Evolutionary conservation across 139 green algal species (phyloP), one percentile per base, ranked within the genome.

Genomic region (Ettlia oleoabundans): DNA sequence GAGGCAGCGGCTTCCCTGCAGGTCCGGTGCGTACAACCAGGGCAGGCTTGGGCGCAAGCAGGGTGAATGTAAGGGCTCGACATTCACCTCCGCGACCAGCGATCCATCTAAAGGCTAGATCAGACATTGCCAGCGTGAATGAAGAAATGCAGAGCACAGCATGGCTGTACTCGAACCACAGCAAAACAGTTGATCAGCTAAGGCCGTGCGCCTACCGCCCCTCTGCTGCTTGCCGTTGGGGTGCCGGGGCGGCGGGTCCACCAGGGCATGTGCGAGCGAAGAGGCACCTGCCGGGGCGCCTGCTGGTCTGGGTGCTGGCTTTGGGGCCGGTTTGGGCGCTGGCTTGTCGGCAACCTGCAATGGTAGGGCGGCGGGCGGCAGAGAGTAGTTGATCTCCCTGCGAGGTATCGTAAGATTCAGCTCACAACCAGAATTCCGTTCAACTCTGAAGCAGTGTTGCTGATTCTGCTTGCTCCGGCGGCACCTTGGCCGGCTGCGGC

Each of bases 231-330:
- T 89, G 76, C 90, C 92, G 63, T 84, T 74, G 8, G 89, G 88
- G 1, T 35, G 76, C 2, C 0, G 70, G 0, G 91, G 92, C 18
- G 91, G 91, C 18, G 90, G 88, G 53, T 91, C 88, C 65, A 85
- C 91, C 37, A 96, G 74, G 35, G 19, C 78, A 37, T 81, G 86
- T 8, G 93, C 93, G 65, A 96, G 82, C 13, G 73, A 53, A 71
- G 93, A 96, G 47, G 92, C 93, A 95, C 92, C 92, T 95, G 90
- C 90, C 74, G 66, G 79, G 1, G 43, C 67, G 19, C 76, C 67
- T 32, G 63, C 51, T 33, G 38, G 40, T 58, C 41, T 83, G 80
- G 63, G 24, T 8, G 15, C 69, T 35, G 65, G 58, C 30, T 64
- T 75, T 52, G 55, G 21, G 5, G 55, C 55, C 18, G 53, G 38